Conservation (phyloP, 83 land plant genomes). For the Diphasiastrum complanatum region DNA sequence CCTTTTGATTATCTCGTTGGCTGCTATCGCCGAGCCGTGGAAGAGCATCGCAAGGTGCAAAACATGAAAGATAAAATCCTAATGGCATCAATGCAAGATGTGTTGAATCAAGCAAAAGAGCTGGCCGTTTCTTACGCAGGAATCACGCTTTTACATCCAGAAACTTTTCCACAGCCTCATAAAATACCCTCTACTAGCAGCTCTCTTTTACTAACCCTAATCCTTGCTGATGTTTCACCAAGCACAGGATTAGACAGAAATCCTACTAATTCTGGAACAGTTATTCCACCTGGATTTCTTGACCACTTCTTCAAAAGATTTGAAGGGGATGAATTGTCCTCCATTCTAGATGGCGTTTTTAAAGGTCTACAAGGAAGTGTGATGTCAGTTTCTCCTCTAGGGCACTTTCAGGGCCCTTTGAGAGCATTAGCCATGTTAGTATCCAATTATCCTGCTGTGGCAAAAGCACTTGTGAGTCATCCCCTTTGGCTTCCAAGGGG, state of each 20-base stretch:
- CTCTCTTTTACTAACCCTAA: conserved; percentile 37
- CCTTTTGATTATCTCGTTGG: conserved; percentile 61
- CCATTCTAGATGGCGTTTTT: conserved; percentile 48
- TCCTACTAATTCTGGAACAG: conserved; percentile 17
- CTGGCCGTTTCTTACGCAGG: conserved; percentile 65
- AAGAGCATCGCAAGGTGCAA: conserved; percentile 60
- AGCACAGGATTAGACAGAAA: conserved; percentile 34
- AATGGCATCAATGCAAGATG: conserved; percentile 38
- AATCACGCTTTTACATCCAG: conserved; percentile 70
- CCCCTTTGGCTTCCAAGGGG: conserved; percentile 70
- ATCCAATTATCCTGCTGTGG: conserved; percentile 44
- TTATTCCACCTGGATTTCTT: conserved; percentile 59
- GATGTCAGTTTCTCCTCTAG: conserved; percentile 61
- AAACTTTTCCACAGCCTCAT: conserved; percentile 45
- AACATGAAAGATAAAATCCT: conserved; percentile 55
- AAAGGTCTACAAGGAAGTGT: conserved; percentile 54
- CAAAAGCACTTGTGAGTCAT: conserved; percentile 63
- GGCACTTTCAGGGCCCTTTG: conserved; percentile 74
- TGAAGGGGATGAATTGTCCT: conserved; percentile 53
- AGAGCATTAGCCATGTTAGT: conserved; percentile 50
- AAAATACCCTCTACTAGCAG: neutral
- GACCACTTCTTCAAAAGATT: conserved; percentile 59
- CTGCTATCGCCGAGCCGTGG: conserved; percentile 63
- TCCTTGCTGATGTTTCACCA: conserved; percentile 46
- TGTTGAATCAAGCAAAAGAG: conserved; percentile 45